Conservation (phyloP, 2,329 filamentous ascomycete genomes). For the Fusarium mexicanum region DNA sequence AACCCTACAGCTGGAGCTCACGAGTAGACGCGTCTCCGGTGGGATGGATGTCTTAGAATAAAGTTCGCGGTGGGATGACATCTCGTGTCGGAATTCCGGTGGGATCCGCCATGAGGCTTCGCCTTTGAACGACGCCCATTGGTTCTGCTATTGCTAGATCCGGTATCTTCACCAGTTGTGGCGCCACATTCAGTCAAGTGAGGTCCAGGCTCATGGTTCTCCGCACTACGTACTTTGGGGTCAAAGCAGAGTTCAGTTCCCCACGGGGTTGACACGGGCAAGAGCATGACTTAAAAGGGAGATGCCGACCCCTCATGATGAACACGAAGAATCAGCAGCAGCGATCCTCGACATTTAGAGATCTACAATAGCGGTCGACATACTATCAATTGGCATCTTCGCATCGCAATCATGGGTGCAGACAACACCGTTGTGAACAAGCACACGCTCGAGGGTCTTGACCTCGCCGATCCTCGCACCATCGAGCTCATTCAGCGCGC, state of each 20-base stretch:
- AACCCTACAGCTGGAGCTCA: rapidly evolving
- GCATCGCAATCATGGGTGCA: not conserved
- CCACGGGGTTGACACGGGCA: not conserved
- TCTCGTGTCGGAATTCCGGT: not conserved
- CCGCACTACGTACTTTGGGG: not conserved
- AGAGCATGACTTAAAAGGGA: not conserved
- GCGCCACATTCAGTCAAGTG: not conserved
- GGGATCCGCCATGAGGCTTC: not conserved
- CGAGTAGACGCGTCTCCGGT: not conserved
- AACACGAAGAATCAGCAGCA: rapidly evolving
- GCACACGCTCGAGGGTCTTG: not conserved
- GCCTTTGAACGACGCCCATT: not conserved
- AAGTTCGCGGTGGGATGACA: not conserved
- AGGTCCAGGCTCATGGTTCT: not conserved
- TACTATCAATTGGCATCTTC: not conserved
- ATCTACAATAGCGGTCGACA: rapidly evolving
- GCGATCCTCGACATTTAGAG: rapidly evolving
- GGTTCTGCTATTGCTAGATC: not conserved
- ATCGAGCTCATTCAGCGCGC: slow-evolving; percentile 23
- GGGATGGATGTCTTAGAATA: not conserved
- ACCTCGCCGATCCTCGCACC: not conserved
- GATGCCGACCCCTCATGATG: not conserved
- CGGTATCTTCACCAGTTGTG: not conserved
- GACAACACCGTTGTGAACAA: not conserved
- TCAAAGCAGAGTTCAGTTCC: not conserved